Percentiles rank a stretch among this genome's conserved stretches.
phyloP scores from a whole-genome alignment of 768 basidiomycete species.

The Cystofilobasidium capitatum region DNA sequence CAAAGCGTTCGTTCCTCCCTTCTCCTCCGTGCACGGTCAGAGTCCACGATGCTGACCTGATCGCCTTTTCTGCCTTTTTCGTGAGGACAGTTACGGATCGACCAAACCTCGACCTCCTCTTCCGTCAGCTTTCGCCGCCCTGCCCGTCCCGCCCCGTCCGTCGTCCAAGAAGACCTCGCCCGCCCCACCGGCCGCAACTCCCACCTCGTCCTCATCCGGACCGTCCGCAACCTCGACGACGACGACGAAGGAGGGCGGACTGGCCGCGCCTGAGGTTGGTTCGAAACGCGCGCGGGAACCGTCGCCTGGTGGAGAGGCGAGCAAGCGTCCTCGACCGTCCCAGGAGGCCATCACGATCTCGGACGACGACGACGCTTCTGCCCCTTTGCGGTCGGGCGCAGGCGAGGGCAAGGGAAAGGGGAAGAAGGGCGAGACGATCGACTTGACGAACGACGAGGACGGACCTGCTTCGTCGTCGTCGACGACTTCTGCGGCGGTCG shows the following conservation, averaged over 20 bases:
- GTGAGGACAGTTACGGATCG: neutral
- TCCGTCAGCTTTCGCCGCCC: neutral
- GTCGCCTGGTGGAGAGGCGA: neutral
- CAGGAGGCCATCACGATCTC: neutral
- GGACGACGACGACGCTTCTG: neutral
- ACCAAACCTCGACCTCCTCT: neutral
- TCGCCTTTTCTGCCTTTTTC: neutral
- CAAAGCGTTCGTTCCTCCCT: slow-evolving; percentile 52
- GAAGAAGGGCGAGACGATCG: neutral
- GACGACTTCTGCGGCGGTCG: no score
- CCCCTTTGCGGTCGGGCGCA: neutral
- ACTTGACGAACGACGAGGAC: neutral
- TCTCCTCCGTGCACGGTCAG: neutral
- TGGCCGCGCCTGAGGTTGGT: neutral
- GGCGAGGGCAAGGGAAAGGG: neutral
- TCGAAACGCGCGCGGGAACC: neutral
- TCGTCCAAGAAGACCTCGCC: neutral
- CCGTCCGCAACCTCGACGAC: neutral
- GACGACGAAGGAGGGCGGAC: neutral
- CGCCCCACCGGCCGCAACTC: neutral
- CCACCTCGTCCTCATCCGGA: neutral
- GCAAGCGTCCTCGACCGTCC: neutral
- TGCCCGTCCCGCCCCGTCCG: neutral
- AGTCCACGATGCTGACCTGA: neutral
- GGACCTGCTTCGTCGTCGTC: no score